Percentiles rank a stretch among this genome's conserved stretches.
Conservation (phyloP, 441 rosid species). For the Gossypium gossypioides region DNA sequence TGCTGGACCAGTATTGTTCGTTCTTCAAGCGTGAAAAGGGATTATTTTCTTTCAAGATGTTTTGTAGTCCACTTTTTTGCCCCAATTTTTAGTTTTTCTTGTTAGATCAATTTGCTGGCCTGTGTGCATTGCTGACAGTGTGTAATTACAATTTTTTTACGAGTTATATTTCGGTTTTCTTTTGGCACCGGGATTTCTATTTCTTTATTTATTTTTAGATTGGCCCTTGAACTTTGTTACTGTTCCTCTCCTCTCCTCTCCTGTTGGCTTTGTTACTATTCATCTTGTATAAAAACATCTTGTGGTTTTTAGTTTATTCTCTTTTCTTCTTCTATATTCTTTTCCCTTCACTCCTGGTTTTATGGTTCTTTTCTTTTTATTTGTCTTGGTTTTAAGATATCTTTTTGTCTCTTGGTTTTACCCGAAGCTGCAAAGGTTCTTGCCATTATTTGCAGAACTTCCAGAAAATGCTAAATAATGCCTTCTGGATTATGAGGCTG, state of each 20-base stretch:
- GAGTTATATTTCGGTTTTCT: neutral
- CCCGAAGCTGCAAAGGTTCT: neutral
- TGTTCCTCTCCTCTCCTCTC: neutral
- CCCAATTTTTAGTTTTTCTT: no score
- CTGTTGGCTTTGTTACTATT: neutral
- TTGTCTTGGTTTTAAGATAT: neutral
- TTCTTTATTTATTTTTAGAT: neutral
- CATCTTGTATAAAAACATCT: neutral
- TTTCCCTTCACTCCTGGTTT: neutral
- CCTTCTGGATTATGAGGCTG: conserved; percentile 75
- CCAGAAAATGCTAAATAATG: conserved; percentile 48
- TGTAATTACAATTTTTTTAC: no score
- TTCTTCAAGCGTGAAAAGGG: neutral
- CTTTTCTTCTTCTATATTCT: neutral
- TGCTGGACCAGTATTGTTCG: neutral
- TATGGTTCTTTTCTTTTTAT: neutral
- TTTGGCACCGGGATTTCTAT: neutral
- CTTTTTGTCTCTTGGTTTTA: neutral
- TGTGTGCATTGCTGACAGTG: no score
- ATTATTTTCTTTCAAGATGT: neutral
- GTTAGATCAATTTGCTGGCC: no score
- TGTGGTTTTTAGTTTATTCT: neutral
- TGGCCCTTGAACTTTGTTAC: neutral
- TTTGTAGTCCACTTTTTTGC: no score
- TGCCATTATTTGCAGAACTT: conserved; percentile 42